phyloP scores from a whole-genome alignment of 2,329 filamentous ascomycete genomes.

The Albophoma yamanashiensis region DNA sequence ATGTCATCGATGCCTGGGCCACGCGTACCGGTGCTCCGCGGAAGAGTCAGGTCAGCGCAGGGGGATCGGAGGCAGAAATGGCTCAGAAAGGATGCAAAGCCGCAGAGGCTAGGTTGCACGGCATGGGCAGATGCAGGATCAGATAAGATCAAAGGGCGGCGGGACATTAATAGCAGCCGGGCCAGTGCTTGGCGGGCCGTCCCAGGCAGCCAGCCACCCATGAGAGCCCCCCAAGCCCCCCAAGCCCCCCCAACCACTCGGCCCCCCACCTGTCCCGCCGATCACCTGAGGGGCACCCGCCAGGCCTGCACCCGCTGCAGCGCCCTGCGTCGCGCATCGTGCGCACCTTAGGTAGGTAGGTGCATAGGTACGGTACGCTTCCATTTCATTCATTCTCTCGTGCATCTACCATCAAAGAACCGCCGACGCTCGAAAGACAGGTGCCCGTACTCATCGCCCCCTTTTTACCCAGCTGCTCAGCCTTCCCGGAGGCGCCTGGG shows the following conservation, averaged over 20 bases:
- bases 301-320: background rate
- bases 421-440: background rate
- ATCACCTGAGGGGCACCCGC: background rate
- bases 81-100: background rate
- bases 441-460: background rate
- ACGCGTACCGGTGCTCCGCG: background rate
- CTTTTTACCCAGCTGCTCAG: background rate
- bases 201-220: background rate
- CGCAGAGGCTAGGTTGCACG: background rate
- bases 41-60: background rate
- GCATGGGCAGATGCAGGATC: background rate
- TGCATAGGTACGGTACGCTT: background rate
- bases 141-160: constrained; percentile 2
- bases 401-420: too few relatives aligned
- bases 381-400: background rate
- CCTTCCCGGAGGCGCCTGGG: background rate
- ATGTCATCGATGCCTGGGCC: background rate
- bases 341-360: too few relatives aligned
- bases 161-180: background rate
- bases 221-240: too few relatives aligned
- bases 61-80: background rate
- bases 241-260: too few relatives aligned
- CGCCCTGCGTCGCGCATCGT: background rate
- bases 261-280: background rate
- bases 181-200: background rate